phyloP scores from a whole-genome alignment of 1,284 basidiomycete genomes.

The Binderoboletus segoi region DNA sequence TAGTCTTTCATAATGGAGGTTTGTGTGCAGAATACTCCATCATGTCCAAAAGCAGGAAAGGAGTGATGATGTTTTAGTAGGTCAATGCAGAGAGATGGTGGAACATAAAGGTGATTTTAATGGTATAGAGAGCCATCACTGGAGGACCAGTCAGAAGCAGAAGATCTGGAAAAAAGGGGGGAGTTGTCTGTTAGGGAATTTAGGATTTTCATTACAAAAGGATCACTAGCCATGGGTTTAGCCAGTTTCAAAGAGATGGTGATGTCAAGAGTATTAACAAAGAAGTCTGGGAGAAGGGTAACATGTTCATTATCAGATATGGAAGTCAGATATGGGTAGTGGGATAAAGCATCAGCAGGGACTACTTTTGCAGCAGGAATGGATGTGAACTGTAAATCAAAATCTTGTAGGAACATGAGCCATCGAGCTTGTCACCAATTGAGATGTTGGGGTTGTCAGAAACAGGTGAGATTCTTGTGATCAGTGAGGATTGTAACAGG shows the following conservation, averaged over 20 bases:
- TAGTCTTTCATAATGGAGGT: not conserved
- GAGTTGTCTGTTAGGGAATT: too few relatives aligned
- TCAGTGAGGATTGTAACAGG: constrained; percentile 40
- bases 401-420: constrained; percentile 33
- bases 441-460: constrained; percentile 34
- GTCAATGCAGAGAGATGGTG: too few relatives aligned
- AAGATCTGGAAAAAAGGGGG: too few relatives aligned
- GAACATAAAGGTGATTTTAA: too few relatives aligned
- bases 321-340: not conserved
- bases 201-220: not conserved
- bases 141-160: too few relatives aligned
- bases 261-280: not conserved
- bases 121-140: too few relatives aligned
- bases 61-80: too few relatives aligned
- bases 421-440: constrained; percentile 40
- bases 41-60: too few relatives aligned
- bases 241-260: not conserved
- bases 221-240: too few relatives aligned
- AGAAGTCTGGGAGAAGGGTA: not conserved
- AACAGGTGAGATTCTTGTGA: constrained; percentile 42
- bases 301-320: not conserved
- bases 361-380: constrained; percentile 30
- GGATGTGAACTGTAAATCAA: constrained; percentile 41
- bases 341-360: constrained; percentile 43
- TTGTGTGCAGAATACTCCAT: too few relatives aligned